Evolutionary conservation across 441 rosid genomes (phyloP).

Genomic region (Corymbia citriodora): DNA sequence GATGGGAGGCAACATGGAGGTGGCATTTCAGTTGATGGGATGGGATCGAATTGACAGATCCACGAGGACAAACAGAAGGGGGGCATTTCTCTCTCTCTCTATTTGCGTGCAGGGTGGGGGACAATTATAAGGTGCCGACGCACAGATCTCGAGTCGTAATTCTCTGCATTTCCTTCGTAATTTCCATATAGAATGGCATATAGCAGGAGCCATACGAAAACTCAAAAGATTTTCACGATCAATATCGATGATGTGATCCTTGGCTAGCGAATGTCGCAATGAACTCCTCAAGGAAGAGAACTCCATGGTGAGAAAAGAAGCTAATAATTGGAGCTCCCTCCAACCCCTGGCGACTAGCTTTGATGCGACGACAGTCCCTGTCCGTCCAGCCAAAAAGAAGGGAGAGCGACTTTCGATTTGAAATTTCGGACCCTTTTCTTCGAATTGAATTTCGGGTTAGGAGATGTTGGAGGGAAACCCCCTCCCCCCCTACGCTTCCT

Average conservation of each 20-base stretch:
- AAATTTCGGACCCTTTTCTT: neutral
- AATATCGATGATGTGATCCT: neutral
- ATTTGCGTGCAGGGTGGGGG: neutral
- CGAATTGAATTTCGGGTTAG: neutral
- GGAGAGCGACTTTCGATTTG: neutral
- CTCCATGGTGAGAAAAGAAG: neutral
- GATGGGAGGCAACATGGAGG: neutral
- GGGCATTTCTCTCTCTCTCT: neutral
- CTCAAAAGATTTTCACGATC: neutral
- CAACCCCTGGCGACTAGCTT: neutral
- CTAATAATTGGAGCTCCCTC: neutral
- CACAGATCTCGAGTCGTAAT: neutral
- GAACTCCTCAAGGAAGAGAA: neutral
- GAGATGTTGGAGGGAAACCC: neutral
- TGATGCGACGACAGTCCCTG: neutral
- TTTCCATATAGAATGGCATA: neutral
- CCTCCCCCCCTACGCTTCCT: neutral
- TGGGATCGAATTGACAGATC: neutral
- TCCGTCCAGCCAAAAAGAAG: neutral
- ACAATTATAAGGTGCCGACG: neutral
- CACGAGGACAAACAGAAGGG: neutral
- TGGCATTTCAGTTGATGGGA: neutral
- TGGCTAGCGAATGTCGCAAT: accelerated
- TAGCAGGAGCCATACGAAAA: neutral
- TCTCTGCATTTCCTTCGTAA: neutral